phyloP scores from a whole-genome alignment of 2,329 filamentous ascomycete genomes.

The Phaeosphaeria sp. region DNA sequence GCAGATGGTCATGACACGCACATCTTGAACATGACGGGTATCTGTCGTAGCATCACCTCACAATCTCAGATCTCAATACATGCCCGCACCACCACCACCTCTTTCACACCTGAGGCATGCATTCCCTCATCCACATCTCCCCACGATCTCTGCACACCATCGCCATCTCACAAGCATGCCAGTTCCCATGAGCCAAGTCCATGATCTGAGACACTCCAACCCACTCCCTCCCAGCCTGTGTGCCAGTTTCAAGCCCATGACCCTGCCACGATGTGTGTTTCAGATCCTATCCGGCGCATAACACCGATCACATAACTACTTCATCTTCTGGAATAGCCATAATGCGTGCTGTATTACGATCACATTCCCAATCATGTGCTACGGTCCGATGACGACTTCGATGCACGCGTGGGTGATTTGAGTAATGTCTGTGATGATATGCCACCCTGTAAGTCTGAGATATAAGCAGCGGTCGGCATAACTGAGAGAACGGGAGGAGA shows the following conservation, averaged over 20 bases:
- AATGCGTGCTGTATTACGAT: background rate
- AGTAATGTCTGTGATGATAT: background rate
- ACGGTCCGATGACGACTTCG: background rate
- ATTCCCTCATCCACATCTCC: too few relatives aligned
- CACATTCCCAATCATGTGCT: too few relatives aligned
- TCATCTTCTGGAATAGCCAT: background rate
- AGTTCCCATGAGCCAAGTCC: too few relatives aligned
- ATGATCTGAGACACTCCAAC: background rate
- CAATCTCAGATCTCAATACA: background rate
- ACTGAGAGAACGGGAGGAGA: background rate
- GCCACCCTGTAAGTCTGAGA: background rate
- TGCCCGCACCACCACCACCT: background rate
- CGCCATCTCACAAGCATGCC: too few relatives aligned
- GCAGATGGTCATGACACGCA: too few relatives aligned
- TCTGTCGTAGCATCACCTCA: background rate
- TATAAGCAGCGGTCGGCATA: background rate
- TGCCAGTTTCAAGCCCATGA: background rate
- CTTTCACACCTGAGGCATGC: too few relatives aligned
- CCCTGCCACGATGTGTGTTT: background rate
- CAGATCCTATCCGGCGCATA: background rate
- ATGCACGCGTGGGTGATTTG: background rate
- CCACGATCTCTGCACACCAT: too few relatives aligned
- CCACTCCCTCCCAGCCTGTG: background rate
- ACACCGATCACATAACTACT: background rate
- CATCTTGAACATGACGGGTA: too few relatives aligned